Conservation (phyloP, 2,329 filamentous ascomycete species). For the Camillea tinctor region DNA sequence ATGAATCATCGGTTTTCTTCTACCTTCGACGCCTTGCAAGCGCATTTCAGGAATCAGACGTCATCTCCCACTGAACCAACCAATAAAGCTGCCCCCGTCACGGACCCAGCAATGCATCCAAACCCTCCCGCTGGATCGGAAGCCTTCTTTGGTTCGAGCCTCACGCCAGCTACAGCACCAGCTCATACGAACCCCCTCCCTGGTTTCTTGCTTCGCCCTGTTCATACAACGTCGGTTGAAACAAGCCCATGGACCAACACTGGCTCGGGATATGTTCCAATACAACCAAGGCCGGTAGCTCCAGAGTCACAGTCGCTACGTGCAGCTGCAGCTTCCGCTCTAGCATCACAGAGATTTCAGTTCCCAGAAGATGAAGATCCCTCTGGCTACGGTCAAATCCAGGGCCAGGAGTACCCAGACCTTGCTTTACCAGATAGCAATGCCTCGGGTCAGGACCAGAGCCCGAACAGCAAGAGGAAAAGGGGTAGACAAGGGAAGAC, state of each 20-base stretch:
- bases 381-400: not conserved
- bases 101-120: not conserved
- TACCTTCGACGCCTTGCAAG: constrained; percentile 26
- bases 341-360: not conserved
- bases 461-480: not conserved
- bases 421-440: not conserved
- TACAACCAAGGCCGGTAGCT: not conserved
- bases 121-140: not conserved
- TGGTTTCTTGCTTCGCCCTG: not conserved
- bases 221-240: not conserved
- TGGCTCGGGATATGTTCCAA: not conserved
- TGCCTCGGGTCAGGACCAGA: not conserved
- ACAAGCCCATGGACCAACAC: not conserved
- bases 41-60: constrained; percentile 19
- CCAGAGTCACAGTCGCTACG: not conserved
- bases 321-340: not conserved
- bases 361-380: not conserved
- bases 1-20: constrained; percentile 27
- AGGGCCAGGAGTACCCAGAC: not conserved
- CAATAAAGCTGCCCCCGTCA: not conserved
- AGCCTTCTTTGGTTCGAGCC: not conserved
- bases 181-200: not conserved
- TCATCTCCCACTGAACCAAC: constrained; percentile 1
- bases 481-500: not conserved
- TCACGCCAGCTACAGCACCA: not conserved